Evolutionary conservation across 2,329 filamentous ascomycete genomes (phyloP), one percentile per base, ranked within the genome.

Genomic region (Neofusicoccum kwambonambiense): DNA sequence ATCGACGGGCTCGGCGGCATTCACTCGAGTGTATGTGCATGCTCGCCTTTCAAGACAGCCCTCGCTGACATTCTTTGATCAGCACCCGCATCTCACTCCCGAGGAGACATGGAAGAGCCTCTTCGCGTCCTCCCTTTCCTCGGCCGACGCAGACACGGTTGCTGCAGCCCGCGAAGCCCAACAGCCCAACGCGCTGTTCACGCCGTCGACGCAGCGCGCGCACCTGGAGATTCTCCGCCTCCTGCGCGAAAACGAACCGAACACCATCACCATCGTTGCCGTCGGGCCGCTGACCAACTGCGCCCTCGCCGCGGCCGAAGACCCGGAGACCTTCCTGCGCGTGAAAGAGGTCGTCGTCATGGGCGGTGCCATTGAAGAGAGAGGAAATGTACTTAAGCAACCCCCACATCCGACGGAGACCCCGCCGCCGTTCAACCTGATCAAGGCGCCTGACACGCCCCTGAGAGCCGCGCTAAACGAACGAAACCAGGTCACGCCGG

Each of bases 221-320:
- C 89, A 96, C 77, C 86, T 90, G 76, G 93, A 97, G 78, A 98
- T 99, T 58, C 85, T 99, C n/a, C 88, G 90, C 31, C 83, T 97
- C 54, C 85, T 99, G 19, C 85, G 84, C 64, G 90, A 95, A 71
- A 93, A 95, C 73, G 92, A 93, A 7, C 84, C 85, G 4, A 88
- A 93, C 73, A 95, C 91, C 0, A 88, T 99, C 70, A 93, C 90
- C n/a, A 91, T 99, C 73, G 87, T 97, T 42, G 91, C 91, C 27
- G 84, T 98, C 56, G 95, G 95, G 0, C 95, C 95, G 1, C 81
- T 98, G 70, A 98, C 95, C n/a, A 99, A 97, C 75, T 81, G 97
- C 35, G 95, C 95, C 1, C 79, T 96, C 31, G 95, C 95, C 3
- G 93, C 95, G 2, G 89, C 92, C 13, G 88, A 92, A 72, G 94